Percentiles rank a stretch among this genome's conserved stretches.
phyloP scores from a whole-genome alignment of 192 early-diverging fungal genomes.

The Ambispora gerdemannii region DNA sequence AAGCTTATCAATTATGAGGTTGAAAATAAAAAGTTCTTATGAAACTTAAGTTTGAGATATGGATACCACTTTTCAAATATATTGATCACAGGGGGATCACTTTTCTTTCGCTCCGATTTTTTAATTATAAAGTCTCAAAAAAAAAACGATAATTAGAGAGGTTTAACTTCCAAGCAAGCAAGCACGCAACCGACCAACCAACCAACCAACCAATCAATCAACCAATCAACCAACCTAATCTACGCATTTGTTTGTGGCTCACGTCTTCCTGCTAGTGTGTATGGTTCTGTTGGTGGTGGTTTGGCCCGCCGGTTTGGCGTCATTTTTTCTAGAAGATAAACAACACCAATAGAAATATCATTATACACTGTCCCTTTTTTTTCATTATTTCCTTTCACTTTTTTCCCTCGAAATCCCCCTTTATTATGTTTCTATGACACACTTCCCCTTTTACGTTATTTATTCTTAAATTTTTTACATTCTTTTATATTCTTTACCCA shows the following conservation, averaged over 20 bases:
- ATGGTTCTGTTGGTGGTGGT: background rate
- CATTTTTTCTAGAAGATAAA: background rate
- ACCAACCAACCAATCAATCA: no score
- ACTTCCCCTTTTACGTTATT: background rate
- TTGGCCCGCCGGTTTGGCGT: background rate
- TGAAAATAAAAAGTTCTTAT: background rate
- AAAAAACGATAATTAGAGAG: background rate
- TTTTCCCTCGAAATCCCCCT: no score
- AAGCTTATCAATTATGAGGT: background rate
- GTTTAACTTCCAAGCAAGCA: background rate
- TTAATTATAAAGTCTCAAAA: no score
- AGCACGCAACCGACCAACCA: no score
- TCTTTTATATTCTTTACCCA: background rate
- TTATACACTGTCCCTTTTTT: background rate
- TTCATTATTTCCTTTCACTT: background rate
- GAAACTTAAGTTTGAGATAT: background rate
- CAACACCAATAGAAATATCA: background rate
- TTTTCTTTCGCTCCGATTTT: background rate
- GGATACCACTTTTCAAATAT: background rate
- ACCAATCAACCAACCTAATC: background rate
- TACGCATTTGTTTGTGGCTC: background rate
- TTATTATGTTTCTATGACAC: background rate
- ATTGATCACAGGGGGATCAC: background rate
- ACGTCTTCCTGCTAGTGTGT: background rate
- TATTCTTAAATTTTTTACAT: background rate